Conservation (phyloP, 2,329 filamentous ascomycete genomes). For the Monilinia aucupariae region DNA sequence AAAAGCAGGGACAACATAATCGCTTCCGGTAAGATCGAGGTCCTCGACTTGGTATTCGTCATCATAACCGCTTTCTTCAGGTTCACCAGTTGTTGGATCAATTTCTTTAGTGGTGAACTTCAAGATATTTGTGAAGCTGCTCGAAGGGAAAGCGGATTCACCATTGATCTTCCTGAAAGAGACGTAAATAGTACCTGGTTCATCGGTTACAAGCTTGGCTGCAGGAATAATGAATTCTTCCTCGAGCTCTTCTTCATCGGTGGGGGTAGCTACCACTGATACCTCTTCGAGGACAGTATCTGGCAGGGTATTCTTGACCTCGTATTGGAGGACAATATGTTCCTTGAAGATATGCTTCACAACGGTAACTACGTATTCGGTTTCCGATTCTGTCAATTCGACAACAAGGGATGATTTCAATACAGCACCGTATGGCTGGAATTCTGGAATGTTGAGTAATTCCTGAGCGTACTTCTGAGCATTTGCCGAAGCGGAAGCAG, state of each 20-base stretch:
- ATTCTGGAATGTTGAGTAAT: constrained; percentile 81
- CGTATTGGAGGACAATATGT: constrained; percentile 90
- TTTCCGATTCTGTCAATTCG: constrained; percentile 94
- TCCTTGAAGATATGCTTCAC: constrained; percentile 99
- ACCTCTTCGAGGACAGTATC: constrained; percentile 89
- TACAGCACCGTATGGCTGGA: constrained; percentile 81
- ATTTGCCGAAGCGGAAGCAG: constrained; percentile 69
- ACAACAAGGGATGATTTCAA: constrained; percentile 85
- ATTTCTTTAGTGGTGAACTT: constrained; percentile 99
- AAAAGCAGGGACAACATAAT: constrained; percentile 91
- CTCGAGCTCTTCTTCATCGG: constrained; percentile 75
- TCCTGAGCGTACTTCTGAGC: constrained; percentile 87
- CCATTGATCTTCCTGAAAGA: constrained; percentile 82
- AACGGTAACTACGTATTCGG: constrained; percentile 89
- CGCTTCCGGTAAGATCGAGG: constrained; percentile 81
- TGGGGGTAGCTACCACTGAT: constrained; percentile 71
- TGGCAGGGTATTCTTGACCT: constrained; percentile 94
- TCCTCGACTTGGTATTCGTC: constrained; percentile 97
- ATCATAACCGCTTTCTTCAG: constrained; percentile 88
- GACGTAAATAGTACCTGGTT: constrained; percentile 90
- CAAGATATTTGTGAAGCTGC: constrained; percentile 83
- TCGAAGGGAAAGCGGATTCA: constrained; percentile 68
- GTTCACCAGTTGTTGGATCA: constrained; percentile 86
- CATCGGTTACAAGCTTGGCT: constrained; percentile 73
- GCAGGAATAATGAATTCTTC: constrained; percentile 93